These are phyloP conservation scores for Dipodascus geniculatus DNA, from an alignment of 805 yeast species.

Conservation along the genomic window DNA sequence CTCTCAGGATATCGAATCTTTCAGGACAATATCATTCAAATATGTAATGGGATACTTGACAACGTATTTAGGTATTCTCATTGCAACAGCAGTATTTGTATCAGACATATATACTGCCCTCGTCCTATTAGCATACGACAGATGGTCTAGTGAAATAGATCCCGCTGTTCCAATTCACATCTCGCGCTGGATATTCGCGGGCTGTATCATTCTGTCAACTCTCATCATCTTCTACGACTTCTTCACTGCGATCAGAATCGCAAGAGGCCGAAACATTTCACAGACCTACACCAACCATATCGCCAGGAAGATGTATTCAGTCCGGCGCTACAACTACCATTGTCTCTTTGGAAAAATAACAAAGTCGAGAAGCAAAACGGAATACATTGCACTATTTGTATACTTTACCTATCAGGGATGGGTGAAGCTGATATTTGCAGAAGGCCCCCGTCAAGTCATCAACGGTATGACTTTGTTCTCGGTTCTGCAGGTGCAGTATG, in stretches of 20 bases:
- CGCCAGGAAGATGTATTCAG: constrained; percentile 46
- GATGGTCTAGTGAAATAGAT: constrained; percentile 45
- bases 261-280: constrained; percentile 52
- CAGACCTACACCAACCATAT: constrained; percentile 55
- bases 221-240: constrained; percentile 44
- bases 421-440: constrained; percentile 56
- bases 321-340: constrained; percentile 49
- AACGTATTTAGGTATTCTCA: constrained; percentile 37
- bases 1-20: constrained; percentile 12
- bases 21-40: constrained; percentile 14
- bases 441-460: constrained; percentile 78
- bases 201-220: constrained; percentile 66
- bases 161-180: constrained; percentile 40
- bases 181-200: constrained; percentile 63
- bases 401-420: constrained; percentile 56
- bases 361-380: constrained; percentile 47
- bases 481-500: constrained; percentile 28
- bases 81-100: constrained; percentile 36
- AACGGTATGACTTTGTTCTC: constrained; percentile 63
- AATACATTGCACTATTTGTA: constrained; percentile 54
- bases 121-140: constrained; percentile 56
- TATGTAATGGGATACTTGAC: constrained; percentile 18
- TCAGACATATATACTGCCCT: constrained; percentile 75
- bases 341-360: constrained; percentile 65
- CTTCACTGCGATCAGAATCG: constrained; percentile 45